Evolutionary conservation across 2,329 filamentous ascomycete species (phyloP).

Genomic region (Dothideomycetes sp.): DNA sequence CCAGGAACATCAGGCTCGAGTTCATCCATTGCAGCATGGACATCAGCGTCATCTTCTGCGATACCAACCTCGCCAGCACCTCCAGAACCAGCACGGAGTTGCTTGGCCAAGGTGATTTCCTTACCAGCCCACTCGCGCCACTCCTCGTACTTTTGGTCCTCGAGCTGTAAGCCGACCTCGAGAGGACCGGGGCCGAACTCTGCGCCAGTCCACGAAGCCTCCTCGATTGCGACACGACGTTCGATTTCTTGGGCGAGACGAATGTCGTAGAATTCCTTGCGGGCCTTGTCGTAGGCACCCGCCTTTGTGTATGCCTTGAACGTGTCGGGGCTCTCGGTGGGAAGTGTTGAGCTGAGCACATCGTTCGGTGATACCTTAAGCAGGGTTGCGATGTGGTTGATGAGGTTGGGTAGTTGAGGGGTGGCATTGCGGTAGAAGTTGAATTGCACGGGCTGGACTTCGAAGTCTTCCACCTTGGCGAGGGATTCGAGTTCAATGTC

Average conservation of each 20-base stretch:
- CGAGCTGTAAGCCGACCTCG: constrained; percentile 71
- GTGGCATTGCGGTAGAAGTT: constrained; percentile 11
- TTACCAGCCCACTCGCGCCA: constrained; percentile 74
- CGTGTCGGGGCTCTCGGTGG: constrained; percentile 42
- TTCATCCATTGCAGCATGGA: constrained; percentile 29
- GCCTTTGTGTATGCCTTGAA: constrained; percentile 29
- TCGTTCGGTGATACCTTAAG: neutral
- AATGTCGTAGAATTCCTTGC: constrained; percentile 81
- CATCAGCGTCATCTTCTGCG: constrained; percentile 26
- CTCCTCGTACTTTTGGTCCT: constrained; percentile 67
- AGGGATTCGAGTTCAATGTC: neutral
- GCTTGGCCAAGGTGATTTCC: constrained; percentile 41
- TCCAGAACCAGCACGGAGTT: constrained; percentile 26
- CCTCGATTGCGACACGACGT: constrained; percentile 73
- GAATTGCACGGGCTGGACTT: constrained; percentile 1
- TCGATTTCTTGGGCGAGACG: constrained; percentile 77
- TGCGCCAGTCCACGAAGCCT: constrained; percentile 75
- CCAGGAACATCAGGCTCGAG: constrained; percentile 25
- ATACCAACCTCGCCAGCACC: constrained; percentile 33
- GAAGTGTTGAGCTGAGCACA: constrained; percentile 2
- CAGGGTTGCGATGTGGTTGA: constrained; percentile 5
- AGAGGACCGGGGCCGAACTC: constrained; percentile 73
- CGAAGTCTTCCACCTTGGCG: neutral
- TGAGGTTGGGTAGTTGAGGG: neutral
- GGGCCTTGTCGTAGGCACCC: constrained; percentile 74